Base-by-base conservation (phyloP, 2,329 filamentous ascomycete species). In the Neurospora sp. region DNA sequence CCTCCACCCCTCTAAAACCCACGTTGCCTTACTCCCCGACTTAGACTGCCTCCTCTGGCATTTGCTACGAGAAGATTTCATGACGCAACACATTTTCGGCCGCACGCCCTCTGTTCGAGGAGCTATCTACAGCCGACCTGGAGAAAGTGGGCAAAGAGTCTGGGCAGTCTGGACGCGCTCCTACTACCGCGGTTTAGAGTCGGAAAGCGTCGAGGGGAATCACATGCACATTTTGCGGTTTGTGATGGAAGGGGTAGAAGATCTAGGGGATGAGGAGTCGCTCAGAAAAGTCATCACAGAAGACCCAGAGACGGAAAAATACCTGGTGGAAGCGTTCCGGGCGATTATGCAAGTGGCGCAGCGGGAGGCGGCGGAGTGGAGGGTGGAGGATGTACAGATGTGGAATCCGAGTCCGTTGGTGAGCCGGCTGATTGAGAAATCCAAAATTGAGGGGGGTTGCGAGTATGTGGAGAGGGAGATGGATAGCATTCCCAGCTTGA, bases 31-130 rank as follows among this genome's bases (percentile, higher is more conserved):
- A 72, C 74, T 88, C 66, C 92, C 92, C 0, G 87, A 92, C 75
- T 79, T 87, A 71, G 86, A 90, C 70, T 88, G 88, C 6, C 85
- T 93, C 74, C 81, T 85, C 71, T 96, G 92, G 92, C 90, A 95
- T 79, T 88, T 92, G 78, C 88, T 89, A 70, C 88, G 95, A 67
- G 93, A 97, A 80, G 89, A 93, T 67, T 96, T 91, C 78, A 89
- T 95, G 76, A 87, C 86, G 5, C 83, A 85, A 69, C 85, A 88
- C 72, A 82, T 94, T 6, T 86, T 90, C 73, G 82, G 85, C 2
- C 77, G 76, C 43, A 80, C 78, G 0, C 90, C 92, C 0, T 76
- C 82, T 0, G 82, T 91, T 69, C 90, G 91, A 76, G 94, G 94
- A 15, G 92, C 91, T 2, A 83, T 93, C 1, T 87, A 89, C 62